A percentile compares a stretch with the other conserved stretches of the same genome.
phyloP scores from a whole-genome alignment of 441 rosid genomes.

The Omphalea diandra region DNA sequence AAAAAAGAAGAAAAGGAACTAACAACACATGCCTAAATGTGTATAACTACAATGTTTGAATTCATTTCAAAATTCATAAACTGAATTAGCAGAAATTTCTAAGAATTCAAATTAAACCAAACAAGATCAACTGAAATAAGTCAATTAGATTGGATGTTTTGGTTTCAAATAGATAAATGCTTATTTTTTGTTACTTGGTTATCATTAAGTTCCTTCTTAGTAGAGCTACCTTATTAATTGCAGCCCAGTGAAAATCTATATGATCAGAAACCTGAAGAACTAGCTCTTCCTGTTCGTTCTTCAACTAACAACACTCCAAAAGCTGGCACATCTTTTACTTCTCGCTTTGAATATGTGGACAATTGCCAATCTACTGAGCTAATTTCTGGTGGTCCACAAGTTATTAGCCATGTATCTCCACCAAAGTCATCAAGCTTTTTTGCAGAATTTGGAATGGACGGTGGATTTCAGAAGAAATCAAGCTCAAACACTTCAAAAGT shows the following conservation, averaged over 20 bases:
- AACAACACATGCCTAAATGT: not conserved
- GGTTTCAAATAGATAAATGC: not conserved
- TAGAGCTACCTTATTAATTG: constrained; percentile 24
- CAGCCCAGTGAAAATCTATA: constrained; percentile 84
- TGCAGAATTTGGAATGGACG: constrained; percentile 89
- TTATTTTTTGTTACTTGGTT: not conserved
- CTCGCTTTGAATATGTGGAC: constrained; percentile 93
- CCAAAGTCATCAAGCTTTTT: constrained; percentile 92
- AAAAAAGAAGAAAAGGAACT: not conserved
- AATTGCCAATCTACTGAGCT: constrained; percentile 54
- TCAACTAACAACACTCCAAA: constrained; percentile 40
- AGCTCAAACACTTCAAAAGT: constrained; percentile 61
- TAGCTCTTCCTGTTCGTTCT: constrained; percentile 52
- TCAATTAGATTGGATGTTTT: not conserved
- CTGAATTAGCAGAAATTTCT: not conserved
- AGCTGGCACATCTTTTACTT: constrained; percentile 52
- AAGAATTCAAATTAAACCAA: not conserved
- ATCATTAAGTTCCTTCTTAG: not conserved
- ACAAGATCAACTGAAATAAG: not conserved
- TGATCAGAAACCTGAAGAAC: constrained; percentile 97
- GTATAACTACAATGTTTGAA: not conserved
- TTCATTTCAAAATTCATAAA: not conserved
- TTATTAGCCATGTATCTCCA: constrained; percentile 84
- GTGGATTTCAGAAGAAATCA: constrained; percentile 66
- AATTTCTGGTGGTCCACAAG: constrained; percentile 54